Percentiles rank a stretch among this genome's conserved stretches.
Evolutionary conservation across 306 rosid genomes (phyloP).

Genomic region (Corylus heterophylla): DNA sequence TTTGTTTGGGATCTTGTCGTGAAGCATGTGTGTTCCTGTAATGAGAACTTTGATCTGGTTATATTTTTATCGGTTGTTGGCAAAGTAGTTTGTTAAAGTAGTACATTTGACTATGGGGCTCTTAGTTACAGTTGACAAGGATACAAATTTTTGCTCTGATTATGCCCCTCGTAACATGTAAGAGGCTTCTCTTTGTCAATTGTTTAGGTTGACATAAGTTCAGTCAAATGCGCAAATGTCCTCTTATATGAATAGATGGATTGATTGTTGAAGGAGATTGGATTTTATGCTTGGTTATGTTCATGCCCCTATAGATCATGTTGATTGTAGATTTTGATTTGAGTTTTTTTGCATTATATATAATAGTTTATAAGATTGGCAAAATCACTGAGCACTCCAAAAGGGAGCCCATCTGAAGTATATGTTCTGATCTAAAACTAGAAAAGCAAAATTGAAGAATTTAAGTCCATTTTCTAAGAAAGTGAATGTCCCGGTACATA

Average conservation of each 20-base stretch:
- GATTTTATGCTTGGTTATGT: background rate
- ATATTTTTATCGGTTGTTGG: background rate
- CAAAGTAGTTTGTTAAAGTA: background rate
- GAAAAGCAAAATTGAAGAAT: background rate
- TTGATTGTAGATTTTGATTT: background rate
- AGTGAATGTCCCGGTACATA: background rate
- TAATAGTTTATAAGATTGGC: background rate
- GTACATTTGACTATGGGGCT: background rate
- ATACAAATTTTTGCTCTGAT: background rate
- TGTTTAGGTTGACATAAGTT: background rate
- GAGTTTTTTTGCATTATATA: background rate
- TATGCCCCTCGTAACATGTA: background rate
- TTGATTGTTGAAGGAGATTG: background rate
- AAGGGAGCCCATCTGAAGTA: background rate
- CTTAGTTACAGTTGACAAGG: background rate
- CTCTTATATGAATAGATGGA: background rate
- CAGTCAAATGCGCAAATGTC: background rate
- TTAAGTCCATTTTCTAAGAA: background rate
- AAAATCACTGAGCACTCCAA: background rate
- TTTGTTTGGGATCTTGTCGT: background rate
- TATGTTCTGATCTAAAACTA: background rate
- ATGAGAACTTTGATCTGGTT: background rate
- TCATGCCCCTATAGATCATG: background rate
- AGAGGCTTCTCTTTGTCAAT: background rate
- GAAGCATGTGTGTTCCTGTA: background rate